phyloP scores from a whole-genome alignment of 257 asterid genomes.

The Thymus mandschuricus region DNA sequence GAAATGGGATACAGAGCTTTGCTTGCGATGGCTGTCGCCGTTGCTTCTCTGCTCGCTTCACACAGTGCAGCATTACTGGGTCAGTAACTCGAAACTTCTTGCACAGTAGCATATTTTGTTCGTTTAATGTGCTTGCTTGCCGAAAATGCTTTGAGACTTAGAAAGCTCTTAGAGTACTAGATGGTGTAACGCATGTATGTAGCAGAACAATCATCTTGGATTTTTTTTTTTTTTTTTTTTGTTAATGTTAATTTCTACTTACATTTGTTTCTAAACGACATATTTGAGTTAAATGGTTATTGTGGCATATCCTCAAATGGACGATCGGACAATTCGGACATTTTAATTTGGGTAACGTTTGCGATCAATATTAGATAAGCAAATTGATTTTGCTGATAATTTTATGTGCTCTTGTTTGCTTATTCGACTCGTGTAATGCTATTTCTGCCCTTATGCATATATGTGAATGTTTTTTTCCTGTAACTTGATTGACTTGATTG shows the following conservation, averaged over 20 bases:
- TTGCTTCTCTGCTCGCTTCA: constrained; percentile 80
- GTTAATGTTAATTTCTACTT: neutral
- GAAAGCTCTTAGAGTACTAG: neutral
- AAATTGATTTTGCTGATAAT: neutral
- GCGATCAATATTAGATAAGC: neutral
- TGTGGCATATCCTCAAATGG: neutral
- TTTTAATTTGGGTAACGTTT: neutral
- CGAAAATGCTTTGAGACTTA: neutral
- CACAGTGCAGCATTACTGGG: constrained; percentile 83
- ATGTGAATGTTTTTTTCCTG: neutral
- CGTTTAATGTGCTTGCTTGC: neutral
- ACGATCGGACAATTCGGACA: neutral
- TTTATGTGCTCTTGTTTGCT: neutral
- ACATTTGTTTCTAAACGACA: neutral
- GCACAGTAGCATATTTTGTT: constrained; percentile 10
- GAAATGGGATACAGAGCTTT: constrained; percentile 51
- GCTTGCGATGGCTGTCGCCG: constrained; percentile 72
- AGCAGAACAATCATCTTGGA: neutral
- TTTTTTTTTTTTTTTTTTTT: neutral
- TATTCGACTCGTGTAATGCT: no score
- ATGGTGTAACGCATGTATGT: neutral
- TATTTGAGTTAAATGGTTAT: neutral
- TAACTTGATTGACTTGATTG: no score
- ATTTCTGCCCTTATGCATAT: neutral
- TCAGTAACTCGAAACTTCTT: constrained; percentile 30